A percentile compares a stretch with the other conserved stretches of the same genome.
Conservation (phyloP, 495 filamentous ascomycete genomes). For the Hypoxylon lienhwacheense region DNA sequence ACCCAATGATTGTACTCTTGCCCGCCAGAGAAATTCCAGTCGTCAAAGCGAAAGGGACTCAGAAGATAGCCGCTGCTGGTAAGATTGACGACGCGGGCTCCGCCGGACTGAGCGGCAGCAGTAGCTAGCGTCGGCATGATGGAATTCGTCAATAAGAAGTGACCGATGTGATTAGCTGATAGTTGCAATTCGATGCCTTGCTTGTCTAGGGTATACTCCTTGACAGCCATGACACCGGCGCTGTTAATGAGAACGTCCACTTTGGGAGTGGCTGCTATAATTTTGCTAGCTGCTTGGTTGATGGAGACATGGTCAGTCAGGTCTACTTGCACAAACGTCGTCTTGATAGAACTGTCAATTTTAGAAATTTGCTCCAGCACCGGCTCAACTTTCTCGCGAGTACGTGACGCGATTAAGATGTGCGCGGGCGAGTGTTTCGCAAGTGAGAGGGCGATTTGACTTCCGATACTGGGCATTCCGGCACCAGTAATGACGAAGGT, state of each 20-base stretch:
- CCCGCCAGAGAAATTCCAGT: slow-evolving; percentile 41
- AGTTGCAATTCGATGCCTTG: slow-evolving; percentile 52
- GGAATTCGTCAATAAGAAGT: slow-evolving; percentile 44
- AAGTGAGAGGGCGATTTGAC: slow-evolving; percentile 16
- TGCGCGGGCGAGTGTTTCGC: slow-evolving; percentile 17
- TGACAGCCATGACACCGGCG: slow-evolving; percentile 58
- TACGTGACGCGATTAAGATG: slow-evolving; percentile 55
- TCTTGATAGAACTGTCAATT: slow-evolving; percentile 28
- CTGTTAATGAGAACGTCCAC: slow-evolving; percentile 57
- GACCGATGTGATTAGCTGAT: slow-evolving; percentile 23
- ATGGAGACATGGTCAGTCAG: slow-evolving; percentile 47
- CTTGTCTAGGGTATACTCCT: slow-evolving; percentile 20
- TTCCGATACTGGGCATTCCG: slow-evolving; percentile 17
- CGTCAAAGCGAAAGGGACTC: slow-evolving; percentile 39
- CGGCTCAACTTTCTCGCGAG: slow-evolving; percentile 48
- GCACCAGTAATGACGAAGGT: slow-evolving; percentile 30
- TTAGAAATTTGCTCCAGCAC: slow-evolving; percentile 23
- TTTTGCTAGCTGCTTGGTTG: slow-evolving; percentile 40
- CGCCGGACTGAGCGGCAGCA: slow-evolving; percentile 7
- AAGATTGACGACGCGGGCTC: slow-evolving; percentile 46
- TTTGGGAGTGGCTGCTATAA: slow-evolving; percentile 43
- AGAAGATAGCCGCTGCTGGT: slow-evolving; percentile 35
- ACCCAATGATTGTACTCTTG: slow-evolving; percentile 46
- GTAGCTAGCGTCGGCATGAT: slow-evolving; percentile 36
- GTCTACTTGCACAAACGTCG: slow-evolving; percentile 41